These are phyloP conservation scores for Cladosporium colombiae DNA, from an alignment of 2,329 filamentous ascomycete genomes.

Conservation along the genomic window DNA sequence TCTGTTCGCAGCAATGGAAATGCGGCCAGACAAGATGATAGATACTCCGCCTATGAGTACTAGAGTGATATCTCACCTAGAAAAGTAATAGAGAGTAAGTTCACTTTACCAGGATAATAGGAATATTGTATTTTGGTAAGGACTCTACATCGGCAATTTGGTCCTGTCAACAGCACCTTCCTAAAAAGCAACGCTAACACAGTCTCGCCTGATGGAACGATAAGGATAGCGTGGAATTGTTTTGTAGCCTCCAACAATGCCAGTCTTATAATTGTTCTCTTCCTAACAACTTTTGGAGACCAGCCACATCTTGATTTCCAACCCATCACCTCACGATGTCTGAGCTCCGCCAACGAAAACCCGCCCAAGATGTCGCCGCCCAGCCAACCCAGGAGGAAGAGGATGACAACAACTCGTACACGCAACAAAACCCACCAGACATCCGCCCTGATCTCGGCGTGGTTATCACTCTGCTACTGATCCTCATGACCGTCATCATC, in stretches of 20 bases:
- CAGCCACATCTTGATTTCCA: background rate
- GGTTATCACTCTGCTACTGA: background rate
- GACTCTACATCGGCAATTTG: background rate
- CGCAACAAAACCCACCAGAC: background rate
- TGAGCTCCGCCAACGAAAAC: background rate
- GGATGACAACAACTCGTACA: background rate
- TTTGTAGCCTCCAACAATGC: background rate
- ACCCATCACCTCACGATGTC: background rate
- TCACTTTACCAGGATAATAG: background rate
- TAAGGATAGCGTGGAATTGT: background rate
- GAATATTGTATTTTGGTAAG: background rate
- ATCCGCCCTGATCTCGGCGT: background rate
- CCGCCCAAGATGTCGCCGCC: background rate
- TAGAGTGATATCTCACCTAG: background rate
- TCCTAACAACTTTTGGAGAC: background rate
- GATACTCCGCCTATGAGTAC: background rate
- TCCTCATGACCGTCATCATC: background rate
- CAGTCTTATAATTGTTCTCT: background rate
- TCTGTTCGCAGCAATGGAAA: background rate
- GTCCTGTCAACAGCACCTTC: background rate
- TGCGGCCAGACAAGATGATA: background rate
- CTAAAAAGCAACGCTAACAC: constrained; percentile 4
- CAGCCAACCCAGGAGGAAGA: background rate
- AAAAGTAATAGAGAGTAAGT: background rate
- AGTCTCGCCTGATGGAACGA: background rate